phyloP scores from a whole-genome alignment of 352 stramenopile genomes.

The Pythium aphanidermatum region DNA sequence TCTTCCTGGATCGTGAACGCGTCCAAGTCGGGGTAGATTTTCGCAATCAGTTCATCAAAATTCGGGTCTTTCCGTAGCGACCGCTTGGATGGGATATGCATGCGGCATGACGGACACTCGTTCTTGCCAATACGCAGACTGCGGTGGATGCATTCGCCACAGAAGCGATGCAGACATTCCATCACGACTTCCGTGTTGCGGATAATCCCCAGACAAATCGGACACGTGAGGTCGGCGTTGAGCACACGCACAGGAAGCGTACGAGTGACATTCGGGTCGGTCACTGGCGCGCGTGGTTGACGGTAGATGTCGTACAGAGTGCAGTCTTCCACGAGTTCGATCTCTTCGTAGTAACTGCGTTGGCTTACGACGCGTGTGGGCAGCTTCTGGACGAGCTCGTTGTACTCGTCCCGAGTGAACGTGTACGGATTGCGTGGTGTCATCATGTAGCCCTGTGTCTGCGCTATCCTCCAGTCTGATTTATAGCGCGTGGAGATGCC shows the following conservation, averaged over 20 bases:
- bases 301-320: conserved; percentile 89
- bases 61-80: conserved; percentile 78
- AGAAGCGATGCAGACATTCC: conserved; percentile 91
- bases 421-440: conserved; percentile 45
- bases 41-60: conserved; percentile 82
- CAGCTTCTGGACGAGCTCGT: conserved; percentile 38
- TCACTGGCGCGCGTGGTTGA: conserved; percentile 59
- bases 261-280: conserved; percentile 43
- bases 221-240: conserved; percentile 82
- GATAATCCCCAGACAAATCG: conserved; percentile 85
- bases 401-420: conserved; percentile 70
- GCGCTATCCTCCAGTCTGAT: no score
- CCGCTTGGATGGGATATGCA: conserved; percentile 85
- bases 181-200: conserved; percentile 85
- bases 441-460: background rate
- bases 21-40: conserved; percentile 82
- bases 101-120: conserved; percentile 86
- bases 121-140: conserved; percentile 80
- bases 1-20: conserved; percentile 74
- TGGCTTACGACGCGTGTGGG: conserved; percentile 43
- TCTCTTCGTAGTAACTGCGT: conserved; percentile 82
- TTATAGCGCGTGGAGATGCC: no score
- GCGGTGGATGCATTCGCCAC: conserved; percentile 85
- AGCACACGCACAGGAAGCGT: conserved; percentile 62
- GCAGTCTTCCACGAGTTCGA: conserved; percentile 81